These are phyloP conservation scores for Moelleriella libera DNA, from an alignment of 2,329 filamentous ascomycete genomes.

Conservation along the genomic window DNA sequence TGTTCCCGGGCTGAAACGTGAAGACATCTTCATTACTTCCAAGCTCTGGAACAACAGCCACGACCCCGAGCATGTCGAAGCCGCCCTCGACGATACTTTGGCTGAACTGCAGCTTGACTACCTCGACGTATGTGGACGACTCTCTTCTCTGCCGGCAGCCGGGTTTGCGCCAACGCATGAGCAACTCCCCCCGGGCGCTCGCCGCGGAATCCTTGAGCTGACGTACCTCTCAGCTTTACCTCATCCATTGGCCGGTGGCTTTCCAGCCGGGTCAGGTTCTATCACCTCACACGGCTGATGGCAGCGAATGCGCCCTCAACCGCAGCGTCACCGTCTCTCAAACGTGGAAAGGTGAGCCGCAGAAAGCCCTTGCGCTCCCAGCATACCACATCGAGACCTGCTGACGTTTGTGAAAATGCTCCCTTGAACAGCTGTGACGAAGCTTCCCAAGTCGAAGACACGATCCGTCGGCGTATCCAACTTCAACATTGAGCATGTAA, in stretches of 20 bases:
- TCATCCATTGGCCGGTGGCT: conserved; percentile 49
- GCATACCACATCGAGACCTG: neutral
- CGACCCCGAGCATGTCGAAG: conserved; percentile 43
- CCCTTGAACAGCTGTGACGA: conserved; percentile 25
- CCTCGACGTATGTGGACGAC: conserved; percentile 26
- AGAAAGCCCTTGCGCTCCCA: neutral
- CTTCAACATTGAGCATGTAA: conserved; percentile 44
- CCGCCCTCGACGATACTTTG: conserved; percentile 40
- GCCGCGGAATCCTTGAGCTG: neutral
- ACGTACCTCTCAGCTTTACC: conserved; percentile 29
- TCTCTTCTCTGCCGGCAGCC: no score
- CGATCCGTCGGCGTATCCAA: conserved; percentile 61
- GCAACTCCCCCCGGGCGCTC: neutral
- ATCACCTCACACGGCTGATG: conserved; percentile 27
- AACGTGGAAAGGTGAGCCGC: conserved; percentile 27
- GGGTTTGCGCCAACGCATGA: no score
- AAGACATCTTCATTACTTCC: conserved; percentile 49
- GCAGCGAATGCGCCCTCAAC: conserved; percentile 25
- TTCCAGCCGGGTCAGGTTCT: conserved; percentile 24
- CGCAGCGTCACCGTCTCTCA: conserved; percentile 24
- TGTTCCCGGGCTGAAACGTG: conserved; percentile 36
- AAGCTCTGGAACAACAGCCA: conserved; percentile 51
- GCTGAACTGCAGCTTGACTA: conserved; percentile 42
- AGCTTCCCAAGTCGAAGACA: conserved; percentile 46
- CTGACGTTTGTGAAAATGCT: neutral